Evolutionary conservation across 352 stramenopile species (phyloP).

Genomic region (Aphanomyces astaci): DNA sequence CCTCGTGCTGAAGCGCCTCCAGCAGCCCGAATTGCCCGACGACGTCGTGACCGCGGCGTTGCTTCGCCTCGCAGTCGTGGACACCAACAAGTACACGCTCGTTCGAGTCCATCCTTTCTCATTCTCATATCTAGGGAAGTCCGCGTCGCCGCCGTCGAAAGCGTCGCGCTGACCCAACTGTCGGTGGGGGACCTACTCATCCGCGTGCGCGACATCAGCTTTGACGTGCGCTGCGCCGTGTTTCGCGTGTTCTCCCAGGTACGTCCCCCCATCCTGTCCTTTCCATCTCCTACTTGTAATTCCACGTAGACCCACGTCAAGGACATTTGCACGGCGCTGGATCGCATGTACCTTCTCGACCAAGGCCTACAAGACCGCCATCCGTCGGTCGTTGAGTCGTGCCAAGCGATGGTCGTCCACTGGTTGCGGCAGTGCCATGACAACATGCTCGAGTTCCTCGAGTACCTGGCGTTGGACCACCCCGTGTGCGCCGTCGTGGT

Average conservation of each 20-base stretch:
- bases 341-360: slow-evolving; percentile 62
- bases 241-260: slow-evolving; percentile 45
- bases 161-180: slow-evolving; percentile 37
- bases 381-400: slow-evolving; percentile 38
- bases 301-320: slow-evolving; percentile 30
- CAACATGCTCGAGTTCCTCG: background rate
- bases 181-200: slow-evolving; percentile 49
- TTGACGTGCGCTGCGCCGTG: slow-evolving; percentile 53
- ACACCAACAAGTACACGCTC: slow-evolving; percentile 56
- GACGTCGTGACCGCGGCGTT: slow-evolving; percentile 44
- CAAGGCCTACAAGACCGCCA: slow-evolving; percentile 67
- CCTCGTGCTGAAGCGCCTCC: slow-evolving; percentile 50
- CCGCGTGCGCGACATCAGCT: slow-evolving; percentile 64
- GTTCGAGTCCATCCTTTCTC: background rate
- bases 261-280: background rate
- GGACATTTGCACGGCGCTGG: slow-evolving; percentile 46
- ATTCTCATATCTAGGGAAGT: slow-evolving; percentile 40
- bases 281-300: background rate
- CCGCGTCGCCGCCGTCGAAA: slow-evolving; percentile 48
- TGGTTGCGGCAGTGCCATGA: slow-evolving; percentile 54
- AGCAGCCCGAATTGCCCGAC: slow-evolving; percentile 33
- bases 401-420: slow-evolving; percentile 62
- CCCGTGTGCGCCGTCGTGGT: background rate
- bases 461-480: slow-evolving; percentile 1
- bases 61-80: slow-evolving; percentile 50